A percentile compares a stretch with the other conserved stretches of the same genome.
phyloP scores from a whole-genome alignment of 305 asterid genomes.

The Rubia peregrina region DNA sequence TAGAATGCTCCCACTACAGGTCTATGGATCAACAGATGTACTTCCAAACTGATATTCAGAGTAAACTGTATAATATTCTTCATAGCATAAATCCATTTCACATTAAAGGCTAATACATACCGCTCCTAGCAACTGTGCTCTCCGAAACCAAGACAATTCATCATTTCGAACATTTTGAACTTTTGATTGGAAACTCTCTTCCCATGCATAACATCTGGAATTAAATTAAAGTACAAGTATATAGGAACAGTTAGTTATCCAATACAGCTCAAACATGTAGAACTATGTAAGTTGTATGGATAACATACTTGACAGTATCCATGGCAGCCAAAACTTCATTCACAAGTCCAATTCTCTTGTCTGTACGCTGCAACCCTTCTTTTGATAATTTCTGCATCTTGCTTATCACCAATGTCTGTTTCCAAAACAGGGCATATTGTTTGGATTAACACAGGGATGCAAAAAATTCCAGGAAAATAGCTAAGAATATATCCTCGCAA shows the following conservation, averaged over 20 bases:
- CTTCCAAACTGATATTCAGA: background rate
- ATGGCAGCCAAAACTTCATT: slow-evolving; percentile 93
- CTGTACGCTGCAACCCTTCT: slow-evolving; percentile 84
- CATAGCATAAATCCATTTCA: slow-evolving; percentile 13
- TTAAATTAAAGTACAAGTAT: slow-evolving; percentile 21
- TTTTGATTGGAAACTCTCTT: slow-evolving; percentile 72
- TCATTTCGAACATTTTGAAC: slow-evolving; percentile 79
- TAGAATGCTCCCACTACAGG: background rate
- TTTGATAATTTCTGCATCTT: slow-evolving; percentile 67
- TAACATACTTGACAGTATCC: slow-evolving; percentile 91
- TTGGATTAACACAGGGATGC: slow-evolving; percentile 2
- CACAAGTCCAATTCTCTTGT: slow-evolving; percentile 88
- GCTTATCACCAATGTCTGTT: slow-evolving; percentile 76
- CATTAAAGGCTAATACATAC: slow-evolving; percentile 38
- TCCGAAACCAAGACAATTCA: slow-evolving; percentile 81
- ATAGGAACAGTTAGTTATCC: background rate
- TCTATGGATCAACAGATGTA: background rate
- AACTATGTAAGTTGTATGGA: background rate
- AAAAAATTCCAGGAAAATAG: background rate
- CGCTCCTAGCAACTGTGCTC: slow-evolving; percentile 76
- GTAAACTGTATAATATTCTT: background rate
- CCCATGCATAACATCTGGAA: slow-evolving; percentile 96
- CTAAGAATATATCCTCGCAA: background rate
- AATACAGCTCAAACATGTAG: background rate
- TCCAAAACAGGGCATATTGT: slow-evolving; percentile 23